Conservation (phyloP, 805 yeast species). For the Pichia occidentalis region DNA sequence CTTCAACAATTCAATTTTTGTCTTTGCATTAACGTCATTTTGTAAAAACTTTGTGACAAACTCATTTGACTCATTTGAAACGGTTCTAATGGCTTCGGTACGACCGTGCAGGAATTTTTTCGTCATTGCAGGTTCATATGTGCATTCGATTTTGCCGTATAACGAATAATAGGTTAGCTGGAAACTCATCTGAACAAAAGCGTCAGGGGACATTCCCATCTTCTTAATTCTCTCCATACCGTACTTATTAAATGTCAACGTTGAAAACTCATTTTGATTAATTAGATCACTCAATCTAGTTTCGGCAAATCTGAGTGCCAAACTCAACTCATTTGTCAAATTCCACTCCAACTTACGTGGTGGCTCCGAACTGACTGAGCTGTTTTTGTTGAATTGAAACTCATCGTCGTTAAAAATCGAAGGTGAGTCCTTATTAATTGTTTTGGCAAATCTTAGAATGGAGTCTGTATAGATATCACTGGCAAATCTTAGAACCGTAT, state of each 20-base stretch:
- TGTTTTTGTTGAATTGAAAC: conserved; percentile 35
- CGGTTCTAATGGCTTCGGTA: conserved; percentile 87
- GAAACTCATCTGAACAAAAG: conserved; percentile 88
- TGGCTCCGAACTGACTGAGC: conserved; percentile 45
- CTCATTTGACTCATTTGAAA: conserved; percentile 68
- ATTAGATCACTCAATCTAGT: conserved; percentile 82
- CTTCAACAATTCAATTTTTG: conserved; percentile 53
- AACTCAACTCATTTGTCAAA: conserved; percentile 66
- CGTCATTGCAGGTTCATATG: conserved; percentile 97
- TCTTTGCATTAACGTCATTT: conserved; percentile 45
- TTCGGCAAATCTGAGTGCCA: conserved; percentile 84
- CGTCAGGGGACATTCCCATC: conserved; percentile 89
- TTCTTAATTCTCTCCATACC: conserved; percentile 76
- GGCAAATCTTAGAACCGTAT: conserved; percentile 81
- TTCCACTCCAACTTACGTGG: conserved; percentile 91
- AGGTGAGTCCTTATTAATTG: conserved; percentile 71
- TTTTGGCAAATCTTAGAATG: conserved; percentile 75
- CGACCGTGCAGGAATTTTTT: conserved; percentile 82
- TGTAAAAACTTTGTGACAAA: conserved; percentile 85
- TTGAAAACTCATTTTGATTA: conserved; percentile 81
- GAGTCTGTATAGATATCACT: conserved; percentile 90
- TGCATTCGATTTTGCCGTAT: conserved; percentile 88
- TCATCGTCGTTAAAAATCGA: conserved; percentile 58
- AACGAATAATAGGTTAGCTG: conserved; percentile 89
- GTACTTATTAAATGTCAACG: conserved; percentile 62